Evolutionary conservation across 1,284 basidiomycete genomes (phyloP).

Genomic region (Mycosarcoma mackinlayi): DNA sequence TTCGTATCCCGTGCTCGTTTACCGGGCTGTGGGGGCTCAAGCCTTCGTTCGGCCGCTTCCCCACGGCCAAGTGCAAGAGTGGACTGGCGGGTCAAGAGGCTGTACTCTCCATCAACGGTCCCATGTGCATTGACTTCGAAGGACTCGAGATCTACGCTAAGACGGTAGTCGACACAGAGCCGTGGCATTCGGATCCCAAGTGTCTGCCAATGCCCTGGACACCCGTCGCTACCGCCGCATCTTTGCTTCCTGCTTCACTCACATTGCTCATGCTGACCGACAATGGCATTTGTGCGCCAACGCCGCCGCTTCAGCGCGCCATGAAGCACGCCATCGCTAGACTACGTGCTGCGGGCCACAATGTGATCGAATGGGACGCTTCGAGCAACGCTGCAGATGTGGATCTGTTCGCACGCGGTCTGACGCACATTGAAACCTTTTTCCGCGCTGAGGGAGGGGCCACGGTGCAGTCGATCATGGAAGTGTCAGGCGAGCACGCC

Average conservation of each 20-base stretch:
- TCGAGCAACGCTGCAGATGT: slow-evolving; percentile 18
- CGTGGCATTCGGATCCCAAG: slow-evolving; percentile 50
- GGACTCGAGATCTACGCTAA: slow-evolving; percentile 48
- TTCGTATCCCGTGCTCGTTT: slow-evolving; percentile 48
- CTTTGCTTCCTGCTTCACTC: slow-evolving; percentile 63
- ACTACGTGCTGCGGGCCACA: slow-evolving; percentile 77
- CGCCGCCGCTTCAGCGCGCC: slow-evolving; percentile 78
- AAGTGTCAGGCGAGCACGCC: slow-evolving; percentile 36
- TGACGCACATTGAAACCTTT: slow-evolving; percentile 23
- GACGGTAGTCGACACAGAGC: slow-evolving; percentile 44
- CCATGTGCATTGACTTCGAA: slow-evolving; percentile 40
- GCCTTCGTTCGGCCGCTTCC: slow-evolving; percentile 49
- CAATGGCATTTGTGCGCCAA: slow-evolving; percentile 75
- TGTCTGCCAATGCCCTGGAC: slow-evolving; percentile 54
- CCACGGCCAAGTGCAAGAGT: slow-evolving; percentile 34
- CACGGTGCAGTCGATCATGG: slow-evolving; percentile 45
- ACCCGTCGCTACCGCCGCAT: slow-evolving; percentile 5
- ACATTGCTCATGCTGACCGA: slow-evolving; percentile 77
- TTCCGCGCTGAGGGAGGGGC: slow-evolving; percentile 53
- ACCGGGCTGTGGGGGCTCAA: slow-evolving; percentile 48
- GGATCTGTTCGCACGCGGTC: slow-evolving; percentile 27
- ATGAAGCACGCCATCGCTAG: slow-evolving; percentile 74
- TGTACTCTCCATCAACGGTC: slow-evolving; percentile 49
- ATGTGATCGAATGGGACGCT: slow-evolving; percentile 71
- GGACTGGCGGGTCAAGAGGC: slow-evolving; percentile 51